A percentile compares a stretch with the other conserved stretches of the same genome.
Evolutionary conservation across 371 early-diverging fungal genomes (phyloP).

Genomic region (Lichtheimia hyalospora): DNA sequence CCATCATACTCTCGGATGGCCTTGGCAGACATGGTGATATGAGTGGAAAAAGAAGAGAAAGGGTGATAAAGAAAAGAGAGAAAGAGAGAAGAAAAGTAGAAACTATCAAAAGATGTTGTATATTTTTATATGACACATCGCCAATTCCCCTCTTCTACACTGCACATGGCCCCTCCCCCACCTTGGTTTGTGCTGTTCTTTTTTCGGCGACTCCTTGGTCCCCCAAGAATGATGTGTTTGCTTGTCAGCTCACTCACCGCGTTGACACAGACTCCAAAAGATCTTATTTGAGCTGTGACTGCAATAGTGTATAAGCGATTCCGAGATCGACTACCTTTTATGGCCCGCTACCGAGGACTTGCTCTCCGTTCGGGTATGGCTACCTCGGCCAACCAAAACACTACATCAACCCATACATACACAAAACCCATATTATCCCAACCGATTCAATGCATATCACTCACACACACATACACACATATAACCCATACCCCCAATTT

Average conservation of each 20-base stretch:
- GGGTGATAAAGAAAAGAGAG: slow-evolving; percentile 3
- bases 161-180: too few species aligned
- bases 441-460: too few species aligned
- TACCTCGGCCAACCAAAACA: slow-evolving; percentile 9
- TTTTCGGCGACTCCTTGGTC: neutral
- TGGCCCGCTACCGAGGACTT: slow-evolving; percentile 11
- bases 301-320: neutral
- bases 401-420: too few species aligned
- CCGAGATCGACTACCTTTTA: slow-evolving; percentile 7
- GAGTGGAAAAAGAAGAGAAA: slow-evolving; percentile 4
- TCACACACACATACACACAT: too few species aligned
- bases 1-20: slow-evolving; percentile 97
- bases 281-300: slow-evolving; percentile 6
- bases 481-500: too few species aligned
- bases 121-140: too few species aligned
- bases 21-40: slow-evolving; percentile 86
- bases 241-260: too few species aligned
- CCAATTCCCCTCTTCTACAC: too few species aligned
- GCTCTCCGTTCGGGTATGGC: slow-evolving; percentile 6
- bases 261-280: neutral
- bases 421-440: too few species aligned
- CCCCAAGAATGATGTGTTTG: neutral
- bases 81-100: slow-evolving; percentile 6
- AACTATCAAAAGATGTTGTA: neutral
- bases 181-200: too few species aligned